phyloP scores from a whole-genome alignment of 208 protist species.

The Trypanosomatidae sp. region DNA sequence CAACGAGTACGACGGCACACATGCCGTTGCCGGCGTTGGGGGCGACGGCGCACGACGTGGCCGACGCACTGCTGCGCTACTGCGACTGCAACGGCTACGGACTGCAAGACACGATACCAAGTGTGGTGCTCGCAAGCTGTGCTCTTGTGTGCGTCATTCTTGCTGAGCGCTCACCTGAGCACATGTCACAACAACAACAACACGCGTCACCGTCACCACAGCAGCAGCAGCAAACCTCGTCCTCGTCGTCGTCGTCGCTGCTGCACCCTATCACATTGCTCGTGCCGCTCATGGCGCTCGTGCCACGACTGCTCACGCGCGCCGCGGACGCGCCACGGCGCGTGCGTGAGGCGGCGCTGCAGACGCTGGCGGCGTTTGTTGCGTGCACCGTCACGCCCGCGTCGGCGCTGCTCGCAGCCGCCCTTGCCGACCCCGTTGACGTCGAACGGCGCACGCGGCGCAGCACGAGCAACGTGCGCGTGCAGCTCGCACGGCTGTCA shows the following conservation, averaged over 20 bases:
- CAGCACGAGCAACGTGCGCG: slow-evolving; percentile 23
- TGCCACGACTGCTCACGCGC: slow-evolving; percentile 61
- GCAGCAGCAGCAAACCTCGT: no score
- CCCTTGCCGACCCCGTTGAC: slow-evolving; percentile 59
- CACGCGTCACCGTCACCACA: no score
- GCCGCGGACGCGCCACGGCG: slow-evolving; percentile 54
- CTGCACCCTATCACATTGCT: slow-evolving; percentile 19
- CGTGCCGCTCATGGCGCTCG: slow-evolving; percentile 27
- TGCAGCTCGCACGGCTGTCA: slow-evolving; percentile 47
- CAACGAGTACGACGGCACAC: neutral
- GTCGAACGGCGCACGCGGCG: slow-evolving; percentile 48
- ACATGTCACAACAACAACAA: no score
- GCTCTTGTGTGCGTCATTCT: slow-evolving; percentile 54
- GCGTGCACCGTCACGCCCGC: slow-evolving; percentile 15
- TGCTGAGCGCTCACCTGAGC: slow-evolving; percentile 17
- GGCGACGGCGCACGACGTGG: slow-evolving; percentile 9
- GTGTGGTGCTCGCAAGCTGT: slow-evolving; percentile 54
- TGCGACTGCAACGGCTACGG: slow-evolving; percentile 59
- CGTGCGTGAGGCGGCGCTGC: slow-evolving; percentile 51
- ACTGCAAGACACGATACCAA: slow-evolving; percentile 70
- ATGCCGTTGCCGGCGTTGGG: neutral
- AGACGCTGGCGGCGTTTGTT: slow-evolving; percentile 46
- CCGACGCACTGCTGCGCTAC: slow-evolving; percentile 61
- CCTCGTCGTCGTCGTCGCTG: no score
- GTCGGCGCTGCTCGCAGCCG: slow-evolving; percentile 17